Percentiles rank a stretch among this genome's conserved stretches.
Evolutionary conservation across 108 stramenopile genomes (phyloP).

Genomic region (Cyclotella kingstonii): DNA sequence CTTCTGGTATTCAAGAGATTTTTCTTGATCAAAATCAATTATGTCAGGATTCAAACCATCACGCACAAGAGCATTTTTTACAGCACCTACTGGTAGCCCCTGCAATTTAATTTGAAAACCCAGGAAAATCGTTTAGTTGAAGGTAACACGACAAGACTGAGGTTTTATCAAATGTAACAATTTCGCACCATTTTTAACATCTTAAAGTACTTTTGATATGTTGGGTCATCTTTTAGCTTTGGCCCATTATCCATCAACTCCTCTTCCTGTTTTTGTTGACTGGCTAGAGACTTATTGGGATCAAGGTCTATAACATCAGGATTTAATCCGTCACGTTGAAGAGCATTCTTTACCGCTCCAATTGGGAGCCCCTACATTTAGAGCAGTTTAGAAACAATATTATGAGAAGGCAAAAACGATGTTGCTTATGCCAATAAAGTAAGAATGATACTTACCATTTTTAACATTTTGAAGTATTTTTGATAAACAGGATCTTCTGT

Average conservation of each 20-base stretch:
- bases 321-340: slow-evolving; percentile 65
- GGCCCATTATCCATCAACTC: slow-evolving; percentile 37
- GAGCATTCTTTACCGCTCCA: slow-evolving; percentile 69
- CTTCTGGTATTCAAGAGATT: slow-evolving; percentile 55
- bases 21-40: slow-evolving; percentile 77
- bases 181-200: slow-evolving; percentile 58
- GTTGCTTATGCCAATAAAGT: not conserved
- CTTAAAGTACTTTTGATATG: slow-evolving; percentile 73
- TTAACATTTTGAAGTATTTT: slow-evolving; percentile 75
- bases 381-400: not conserved
- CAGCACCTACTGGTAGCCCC: slow-evolving; percentile 77
- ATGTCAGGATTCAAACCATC: slow-evolving; percentile 60
- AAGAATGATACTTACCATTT: slow-evolving; percentile 34
- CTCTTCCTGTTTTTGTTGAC: slow-evolving; percentile 22
- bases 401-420: not conserved
- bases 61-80: slow-evolving; percentile 38
- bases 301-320: slow-evolving; percentile 55
- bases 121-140: no score
- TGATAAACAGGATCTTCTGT: slow-evolving; percentile 48
- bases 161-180: not conserved
- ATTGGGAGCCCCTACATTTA: slow-evolving; percentile 45
- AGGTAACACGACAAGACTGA: not conserved
- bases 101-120: slow-evolving; percentile 29
- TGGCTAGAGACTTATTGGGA: slow-evolving; percentile 55
- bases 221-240: slow-evolving; percentile 76